Conservation (phyloP, 2,329 filamentous ascomycete species). For the Hypoxylon rubiginosum region DNA sequence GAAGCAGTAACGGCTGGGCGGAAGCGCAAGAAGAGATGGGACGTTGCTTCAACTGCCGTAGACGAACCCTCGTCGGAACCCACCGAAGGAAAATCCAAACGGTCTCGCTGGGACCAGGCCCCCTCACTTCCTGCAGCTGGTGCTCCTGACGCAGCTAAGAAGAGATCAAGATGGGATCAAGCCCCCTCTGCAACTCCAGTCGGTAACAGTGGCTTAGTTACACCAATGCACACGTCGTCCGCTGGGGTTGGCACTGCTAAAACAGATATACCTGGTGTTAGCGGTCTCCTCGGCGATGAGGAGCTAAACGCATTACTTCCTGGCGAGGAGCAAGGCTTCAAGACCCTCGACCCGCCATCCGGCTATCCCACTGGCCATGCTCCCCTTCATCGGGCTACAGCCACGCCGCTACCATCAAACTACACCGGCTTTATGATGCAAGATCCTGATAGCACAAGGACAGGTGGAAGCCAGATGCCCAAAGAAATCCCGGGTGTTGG, state of each 20-base stretch:
- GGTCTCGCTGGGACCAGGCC: conserved; percentile 90
- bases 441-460: conserved; percentile 85
- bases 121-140: conserved; percentile 69
- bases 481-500: conserved; percentile 97
- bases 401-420: conserved; percentile 80
- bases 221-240: conserved; percentile 81
- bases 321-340: conserved; percentile 89
- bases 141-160: conserved; percentile 72
- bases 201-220: conserved; percentile 79
- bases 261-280: conserved; percentile 83
- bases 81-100: conserved; percentile 74
- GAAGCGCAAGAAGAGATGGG: conserved; percentile 97
- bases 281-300: conserved; percentile 89
- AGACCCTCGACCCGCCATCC: conserved; percentile 88
- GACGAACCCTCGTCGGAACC: conserved; percentile 64
- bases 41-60: conserved; percentile 73
- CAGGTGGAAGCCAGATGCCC: conserved; percentile 89
- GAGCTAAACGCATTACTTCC: conserved; percentile 94
- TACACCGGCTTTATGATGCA: conserved; percentile 92
- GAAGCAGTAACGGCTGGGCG: conserved; percentile 73
- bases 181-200: conserved; percentile 85
- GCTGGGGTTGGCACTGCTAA: conserved; percentile 68
- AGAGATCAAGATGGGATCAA: conserved; percentile 92
- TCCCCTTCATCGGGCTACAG: conserved; percentile 79
- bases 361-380: conserved; percentile 89